These are phyloP conservation scores for Annona squamosa DNA, from an alignment of 164 flowering plant species.

Conservation along the genomic window DNA sequence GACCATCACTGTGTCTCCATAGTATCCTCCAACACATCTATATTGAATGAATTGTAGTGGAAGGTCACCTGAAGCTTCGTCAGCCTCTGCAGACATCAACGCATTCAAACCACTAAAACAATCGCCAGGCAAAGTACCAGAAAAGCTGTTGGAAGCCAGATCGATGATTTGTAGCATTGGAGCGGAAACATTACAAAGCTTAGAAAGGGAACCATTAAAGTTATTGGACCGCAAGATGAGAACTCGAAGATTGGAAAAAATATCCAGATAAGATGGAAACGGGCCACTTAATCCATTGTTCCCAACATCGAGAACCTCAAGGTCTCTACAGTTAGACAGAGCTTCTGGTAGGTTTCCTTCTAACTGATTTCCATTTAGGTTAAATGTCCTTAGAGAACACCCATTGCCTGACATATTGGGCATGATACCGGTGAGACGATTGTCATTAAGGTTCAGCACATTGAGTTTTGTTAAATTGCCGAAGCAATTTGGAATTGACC, in stretches of 20 bases:
- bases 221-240: conserved; percentile 13
- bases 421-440: conserved; percentile 32
- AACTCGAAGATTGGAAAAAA: conserved; percentile 29
- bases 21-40: conserved; percentile 28
- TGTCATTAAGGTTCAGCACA: conserved; percentile 33
- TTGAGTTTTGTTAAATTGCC: conserved; percentile 22
- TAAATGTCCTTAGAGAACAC: conserved; percentile 31
- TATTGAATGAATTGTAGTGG: background rate
- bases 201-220: too few relatives aligned
- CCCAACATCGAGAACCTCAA: conserved; percentile 10
- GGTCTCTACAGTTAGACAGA: conserved; percentile 30
- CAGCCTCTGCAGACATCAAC: conserved; percentile 17
- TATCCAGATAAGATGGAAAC: conserved; percentile 39
- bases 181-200: conserved; percentile 19
- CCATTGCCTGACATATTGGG: conserved; percentile 18
- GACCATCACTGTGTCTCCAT: conserved; percentile 35
- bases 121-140: conserved; percentile 18
- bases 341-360: conserved; percentile 41
- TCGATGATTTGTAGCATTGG: conserved; percentile 47
- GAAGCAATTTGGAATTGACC: conserved; percentile 13
- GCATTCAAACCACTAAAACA: conserved; percentile 31
- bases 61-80: conserved; percentile 1
- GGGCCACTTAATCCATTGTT: conserved; percentile 31
- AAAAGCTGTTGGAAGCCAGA: conserved; percentile 38
- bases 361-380: conserved; percentile 35